A percentile compares a stretch with the other conserved stretches of the same genome.
Evolutionary conservation across 2,329 filamentous ascomycete genomes (phyloP).

Genomic region (Scedosporium dehoogii): DNA sequence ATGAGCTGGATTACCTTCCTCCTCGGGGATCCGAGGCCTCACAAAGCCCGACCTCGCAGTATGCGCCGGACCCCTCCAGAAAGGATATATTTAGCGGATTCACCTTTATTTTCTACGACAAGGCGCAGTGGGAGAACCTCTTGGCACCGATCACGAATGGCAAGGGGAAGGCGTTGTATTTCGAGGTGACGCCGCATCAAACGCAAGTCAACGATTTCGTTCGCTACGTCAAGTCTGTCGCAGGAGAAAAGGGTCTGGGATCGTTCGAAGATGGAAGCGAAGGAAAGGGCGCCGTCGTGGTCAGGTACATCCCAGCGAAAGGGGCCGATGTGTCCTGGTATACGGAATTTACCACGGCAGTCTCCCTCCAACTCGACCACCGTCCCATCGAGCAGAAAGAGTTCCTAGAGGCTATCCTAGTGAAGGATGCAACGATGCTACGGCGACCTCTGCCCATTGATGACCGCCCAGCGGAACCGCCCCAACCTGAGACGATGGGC

Average conservation of each 20-base stretch:
- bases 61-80: constrained; percentile 58
- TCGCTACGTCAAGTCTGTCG: constrained; percentile 62
- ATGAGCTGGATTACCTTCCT: constrained; percentile 62
- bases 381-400: constrained; percentile 81
- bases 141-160: constrained; percentile 66
- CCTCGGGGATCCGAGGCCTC: constrained; percentile 66
- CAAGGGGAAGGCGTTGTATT: constrained; percentile 70
- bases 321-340: constrained; percentile 54
- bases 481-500: constrained; percentile 11
- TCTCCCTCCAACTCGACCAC: constrained; percentile 67
- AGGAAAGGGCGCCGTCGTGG: constrained; percentile 66
- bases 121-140: constrained; percentile 65
- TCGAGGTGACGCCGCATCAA: constrained; percentile 47
- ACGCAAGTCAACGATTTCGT: constrained; percentile 70
- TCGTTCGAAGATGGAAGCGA: constrained; percentile 53
- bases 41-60: constrained; percentile 55
- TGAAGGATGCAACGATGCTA: constrained; percentile 64
- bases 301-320: constrained; percentile 57
- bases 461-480: constrained; percentile 7
- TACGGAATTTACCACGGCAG: constrained; percentile 53
- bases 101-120: constrained; percentile 78
- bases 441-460: constrained; percentile 55
- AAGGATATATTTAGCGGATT: constrained; percentile 73
- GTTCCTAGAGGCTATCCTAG: constrained; percentile 81
- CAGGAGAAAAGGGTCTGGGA: constrained; percentile 62